Conservation (phyloP, 345 rosid species). For the Orychophragmus violaceus region DNA sequence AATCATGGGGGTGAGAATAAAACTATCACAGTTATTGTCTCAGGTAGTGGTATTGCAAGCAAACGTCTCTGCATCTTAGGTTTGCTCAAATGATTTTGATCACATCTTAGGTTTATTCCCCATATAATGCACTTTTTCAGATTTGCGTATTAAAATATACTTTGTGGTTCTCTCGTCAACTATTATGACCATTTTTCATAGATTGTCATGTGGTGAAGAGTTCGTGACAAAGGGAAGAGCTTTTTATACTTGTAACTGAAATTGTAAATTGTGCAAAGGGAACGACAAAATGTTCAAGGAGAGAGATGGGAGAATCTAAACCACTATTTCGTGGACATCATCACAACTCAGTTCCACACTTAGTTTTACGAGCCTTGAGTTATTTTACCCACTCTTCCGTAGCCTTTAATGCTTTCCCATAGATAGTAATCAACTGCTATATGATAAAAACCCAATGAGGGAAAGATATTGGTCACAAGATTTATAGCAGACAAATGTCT, state of each 20-base stretch:
- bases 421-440: slow-evolving; percentile 56
- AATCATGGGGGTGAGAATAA: too few relatives aligned
- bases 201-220: neutral
- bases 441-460: neutral
- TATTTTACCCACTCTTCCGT: slow-evolving; percentile 83
- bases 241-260: too few relatives aligned
- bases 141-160: neutral
- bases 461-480: neutral
- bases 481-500: neutral
- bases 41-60: too few relatives aligned
- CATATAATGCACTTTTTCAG: too few relatives aligned
- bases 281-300: neutral
- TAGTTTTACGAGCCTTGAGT: slow-evolving; percentile 60
- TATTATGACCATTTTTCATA: neutral
- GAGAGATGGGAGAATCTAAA: neutral
- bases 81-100: neutral
- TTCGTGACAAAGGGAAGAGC: neutral
- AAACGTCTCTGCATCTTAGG: neutral
- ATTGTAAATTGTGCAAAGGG: neutral
- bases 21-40: too few relatives aligned
- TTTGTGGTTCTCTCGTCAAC: neutral
- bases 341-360: slow-evolving; percentile 15
- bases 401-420: slow-evolving; percentile 67
- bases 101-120: neutral
- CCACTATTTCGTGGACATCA: neutral